These are phyloP conservation scores for Xylaria bambusicola DNA, from an alignment of 495 filamentous ascomycete genomes.

Conservation along the genomic window DNA sequence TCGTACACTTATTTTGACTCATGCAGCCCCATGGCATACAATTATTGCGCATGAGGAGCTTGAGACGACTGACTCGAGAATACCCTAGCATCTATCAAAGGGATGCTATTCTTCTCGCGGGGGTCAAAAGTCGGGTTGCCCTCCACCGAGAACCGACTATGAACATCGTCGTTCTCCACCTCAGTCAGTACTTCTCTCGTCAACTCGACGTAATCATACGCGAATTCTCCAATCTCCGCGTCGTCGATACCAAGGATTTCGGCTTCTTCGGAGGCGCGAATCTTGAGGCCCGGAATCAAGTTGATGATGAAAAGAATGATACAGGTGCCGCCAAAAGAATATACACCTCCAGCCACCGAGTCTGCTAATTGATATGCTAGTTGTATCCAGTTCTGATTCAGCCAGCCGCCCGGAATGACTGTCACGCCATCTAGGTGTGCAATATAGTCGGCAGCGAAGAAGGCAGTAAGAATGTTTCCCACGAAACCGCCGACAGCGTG, in stretches of 20 bases:
- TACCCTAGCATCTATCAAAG: conserved; percentile 31
- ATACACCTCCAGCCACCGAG: conserved; percentile 76
- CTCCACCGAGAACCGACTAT: conserved; percentile 40
- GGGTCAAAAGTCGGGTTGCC: conserved; percentile 27
- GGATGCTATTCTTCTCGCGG: conserved; percentile 41
- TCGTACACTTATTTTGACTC: conserved; percentile 2
- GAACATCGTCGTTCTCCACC: conserved; percentile 45
- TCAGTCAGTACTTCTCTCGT: conserved; percentile 78
- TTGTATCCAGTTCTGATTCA: conserved; percentile 90
- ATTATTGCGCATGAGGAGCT: conserved; percentile 18
- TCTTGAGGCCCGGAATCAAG: conserved; percentile 77
- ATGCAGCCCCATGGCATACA: background rate
- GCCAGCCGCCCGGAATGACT: conserved; percentile 79
- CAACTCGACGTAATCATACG: conserved; percentile 96
- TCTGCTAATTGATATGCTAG: conserved; percentile 87
- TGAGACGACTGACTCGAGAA: conserved; percentile 28
- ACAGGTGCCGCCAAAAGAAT: conserved; percentile 85
- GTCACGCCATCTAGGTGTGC: conserved; percentile 80
- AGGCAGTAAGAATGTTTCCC: conserved; percentile 84
- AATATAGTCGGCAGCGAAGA: conserved; percentile 94
- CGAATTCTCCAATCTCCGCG: conserved; percentile 95
- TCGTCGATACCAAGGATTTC: conserved; percentile 94
- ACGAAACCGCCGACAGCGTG: conserved; percentile 86
- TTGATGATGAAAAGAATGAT: conserved; percentile 88
- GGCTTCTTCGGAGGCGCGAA: conserved; percentile 79